Base-by-base conservation (phyloP, 2,329 filamentous ascomycete species). In the Aspergillus cejpii region DNA sequence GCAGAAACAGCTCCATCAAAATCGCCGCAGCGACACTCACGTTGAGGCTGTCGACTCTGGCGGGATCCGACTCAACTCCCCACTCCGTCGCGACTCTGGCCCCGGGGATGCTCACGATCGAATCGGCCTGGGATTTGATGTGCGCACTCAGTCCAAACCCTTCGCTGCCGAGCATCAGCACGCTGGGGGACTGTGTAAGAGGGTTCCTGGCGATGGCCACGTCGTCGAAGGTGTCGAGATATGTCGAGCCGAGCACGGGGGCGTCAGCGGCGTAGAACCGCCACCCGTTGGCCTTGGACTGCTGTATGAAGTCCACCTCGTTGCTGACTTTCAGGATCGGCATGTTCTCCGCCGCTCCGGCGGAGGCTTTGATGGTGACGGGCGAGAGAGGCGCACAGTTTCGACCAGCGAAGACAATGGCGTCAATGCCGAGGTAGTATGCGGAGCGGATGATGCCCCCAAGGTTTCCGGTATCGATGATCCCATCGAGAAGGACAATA, bases 391-490 rank as follows among this genome's bases (percentile, higher is more conserved):
- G 77, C 0, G 90, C 85, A 12, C 84, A 87, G 56, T 81, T 84
- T 47, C 80, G 79, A 23, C 77, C 81, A 2, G 87, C 86, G 43
- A 94, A 81, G 2, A 81, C 81, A 15, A 98, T 79, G 3, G 87
- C 90, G 44, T 90, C 86, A 5, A 87, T 84, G 17, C 91, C 91
- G n/a, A 97, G 78, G 65, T 92, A 97, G 59, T 87, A 85, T 2
- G 89, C 88, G 5, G 87, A 87, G 27, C 92, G 85, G 34, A 97
- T 75, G 48, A 97, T 91, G 17, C 83, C 88, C 33, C 92, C 92
- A 1, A 97, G 72, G 61, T 98, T 98, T 20, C 87, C 89, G 0
- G 89, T 85, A 59, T 98, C 91, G 7, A 88, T 70, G 45, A 76
- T 59, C n/a, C 66, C 66, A 42, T 72, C 67, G 7, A 72, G 63